Percentiles rank a stretch among this genome's conserved stretches.
Evolutionary conservation across 208 protist genomes (phyloP).

Genomic region (Porcisia deanei): DNA sequence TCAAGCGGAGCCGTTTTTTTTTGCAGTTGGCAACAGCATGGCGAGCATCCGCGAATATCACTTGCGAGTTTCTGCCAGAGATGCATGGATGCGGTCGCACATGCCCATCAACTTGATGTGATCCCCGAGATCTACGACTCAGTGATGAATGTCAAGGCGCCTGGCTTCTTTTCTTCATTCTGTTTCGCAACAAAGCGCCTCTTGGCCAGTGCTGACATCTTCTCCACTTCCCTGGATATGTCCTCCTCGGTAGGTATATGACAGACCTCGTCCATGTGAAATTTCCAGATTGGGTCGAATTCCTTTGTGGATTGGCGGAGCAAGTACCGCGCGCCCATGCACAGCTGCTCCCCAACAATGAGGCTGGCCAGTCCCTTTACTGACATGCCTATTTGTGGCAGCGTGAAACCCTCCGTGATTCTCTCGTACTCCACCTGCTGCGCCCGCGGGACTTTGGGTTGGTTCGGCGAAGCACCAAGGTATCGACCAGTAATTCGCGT

Average conservation of each 20-base stretch:
- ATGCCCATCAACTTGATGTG: neutral
- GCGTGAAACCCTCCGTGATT: conserved; percentile 50
- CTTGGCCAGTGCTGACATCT: conserved; percentile 22
- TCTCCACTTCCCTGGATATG: conserved; percentile 17
- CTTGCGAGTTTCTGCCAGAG: no score
- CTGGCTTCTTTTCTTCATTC: neutral
- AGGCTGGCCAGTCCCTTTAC: conserved; percentile 63
- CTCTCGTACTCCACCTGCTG: conserved; percentile 63
- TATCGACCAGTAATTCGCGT: conserved; percentile 32
- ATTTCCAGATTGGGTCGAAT: conserved; percentile 74
- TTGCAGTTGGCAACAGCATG: no score
- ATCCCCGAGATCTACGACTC: neutral
- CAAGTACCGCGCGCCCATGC: conserved; percentile 83
- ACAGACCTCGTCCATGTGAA: conserved; percentile 67
- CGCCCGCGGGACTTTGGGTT: conserved; percentile 42
- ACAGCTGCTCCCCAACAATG: conserved; percentile 78
- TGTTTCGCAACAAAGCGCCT: neutral
- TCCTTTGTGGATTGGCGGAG: conserved; percentile 60
- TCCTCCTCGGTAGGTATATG: conserved; percentile 27
- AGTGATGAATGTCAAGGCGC: conserved; percentile 36
- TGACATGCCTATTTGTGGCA: conserved; percentile 71
- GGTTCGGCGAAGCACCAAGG: conserved; percentile 19
- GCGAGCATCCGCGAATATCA: no score
- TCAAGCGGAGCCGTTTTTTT: no score
- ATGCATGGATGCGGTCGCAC: neutral